phyloP scores from a whole-genome alignment of 148 eudicot genomes.

The Chenopodium album region DNA sequence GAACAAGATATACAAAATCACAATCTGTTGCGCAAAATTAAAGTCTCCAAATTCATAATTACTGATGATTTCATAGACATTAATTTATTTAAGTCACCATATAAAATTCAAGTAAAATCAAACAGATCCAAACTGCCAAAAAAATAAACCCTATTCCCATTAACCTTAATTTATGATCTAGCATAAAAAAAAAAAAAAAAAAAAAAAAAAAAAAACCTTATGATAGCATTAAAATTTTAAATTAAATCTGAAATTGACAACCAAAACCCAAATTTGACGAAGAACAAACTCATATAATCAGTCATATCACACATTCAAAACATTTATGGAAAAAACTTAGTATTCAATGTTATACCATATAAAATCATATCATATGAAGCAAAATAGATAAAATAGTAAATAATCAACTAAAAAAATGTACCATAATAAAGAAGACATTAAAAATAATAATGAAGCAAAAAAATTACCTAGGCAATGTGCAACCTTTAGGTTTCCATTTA shows the following conservation, averaged over 20 bases:
- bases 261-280: not conserved
- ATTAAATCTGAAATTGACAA: not conserved
- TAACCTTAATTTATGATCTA: not conserved
- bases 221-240: too few species aligned
- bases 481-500: slow-evolving; percentile 68
- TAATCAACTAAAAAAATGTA: not conserved
- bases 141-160: not conserved
- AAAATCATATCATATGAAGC: not conserved
- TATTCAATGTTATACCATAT: not conserved
- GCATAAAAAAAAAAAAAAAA: too few species aligned
- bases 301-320: not conserved
- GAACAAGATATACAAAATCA: not conserved
- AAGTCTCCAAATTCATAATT: not conserved
- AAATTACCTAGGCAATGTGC: slow-evolving; percentile 71
- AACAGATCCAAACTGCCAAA: not conserved
- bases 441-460: not conserved
- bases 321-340: not conserved
- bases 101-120: not conserved
- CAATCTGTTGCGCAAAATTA: not conserved
- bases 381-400: not conserved
- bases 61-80: too few species aligned
- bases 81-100: not conserved
- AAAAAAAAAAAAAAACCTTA: too few species aligned
- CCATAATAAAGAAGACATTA: not conserved
- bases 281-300: not conserved